Conservation (phyloP, 441 rosid genomes). For the Sinapis alba region DNA sequence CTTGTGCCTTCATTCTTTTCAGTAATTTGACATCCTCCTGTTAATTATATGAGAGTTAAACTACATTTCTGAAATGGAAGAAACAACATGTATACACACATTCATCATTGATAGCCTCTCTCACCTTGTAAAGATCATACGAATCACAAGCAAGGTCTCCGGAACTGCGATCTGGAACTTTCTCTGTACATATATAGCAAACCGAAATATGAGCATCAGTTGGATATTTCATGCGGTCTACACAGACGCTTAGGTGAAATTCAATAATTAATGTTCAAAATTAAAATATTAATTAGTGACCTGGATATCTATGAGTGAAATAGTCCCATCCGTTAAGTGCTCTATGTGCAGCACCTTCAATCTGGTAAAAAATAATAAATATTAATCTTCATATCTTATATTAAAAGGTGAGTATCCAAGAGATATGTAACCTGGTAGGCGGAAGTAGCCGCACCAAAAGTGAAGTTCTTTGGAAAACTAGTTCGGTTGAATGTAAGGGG, state of each 20-base stretch:
- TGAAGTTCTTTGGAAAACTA: background rate
- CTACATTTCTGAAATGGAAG: too few relatives aligned
- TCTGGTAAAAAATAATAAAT: too few relatives aligned
- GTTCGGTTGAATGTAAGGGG: background rate
- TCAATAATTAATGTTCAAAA: too few relatives aligned
- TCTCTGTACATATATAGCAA: background rate
- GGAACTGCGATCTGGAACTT: background rate
- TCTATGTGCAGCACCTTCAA: background rate
- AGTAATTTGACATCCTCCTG: background rate
- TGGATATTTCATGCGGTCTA: too few relatives aligned
- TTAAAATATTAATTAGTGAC: too few relatives aligned
- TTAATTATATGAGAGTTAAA: background rate
- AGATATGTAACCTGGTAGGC: background rate
- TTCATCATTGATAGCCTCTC: background rate
- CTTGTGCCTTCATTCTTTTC: background rate
- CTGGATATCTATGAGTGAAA: background rate
- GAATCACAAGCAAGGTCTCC: background rate
- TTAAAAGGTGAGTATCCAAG: background rate
- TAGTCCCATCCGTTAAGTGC: background rate
- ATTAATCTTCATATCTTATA: too few relatives aligned
- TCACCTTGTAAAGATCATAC: background rate
- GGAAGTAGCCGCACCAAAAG: background rate
- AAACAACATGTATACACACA: background rate
- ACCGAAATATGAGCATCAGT: too few relatives aligned
- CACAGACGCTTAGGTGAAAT: too few relatives aligned